These are phyloP conservation scores for Xylaria grammica DNA, from an alignment of 495 filamentous ascomycete genomes.

Conservation along the genomic window DNA sequence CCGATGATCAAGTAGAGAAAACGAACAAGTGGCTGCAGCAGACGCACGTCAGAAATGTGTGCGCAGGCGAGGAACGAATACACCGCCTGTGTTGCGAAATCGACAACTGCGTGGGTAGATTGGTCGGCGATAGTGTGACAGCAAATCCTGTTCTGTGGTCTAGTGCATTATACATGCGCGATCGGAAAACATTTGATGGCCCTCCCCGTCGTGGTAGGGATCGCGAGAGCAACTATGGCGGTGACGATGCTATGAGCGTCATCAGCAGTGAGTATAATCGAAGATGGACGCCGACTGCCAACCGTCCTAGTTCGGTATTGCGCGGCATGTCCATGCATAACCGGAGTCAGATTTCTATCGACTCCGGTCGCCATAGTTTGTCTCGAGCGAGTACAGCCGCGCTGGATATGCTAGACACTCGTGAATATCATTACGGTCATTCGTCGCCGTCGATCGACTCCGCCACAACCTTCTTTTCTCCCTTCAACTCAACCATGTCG, in stretches of 20 bases:
- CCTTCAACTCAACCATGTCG: conserved; percentile 69
- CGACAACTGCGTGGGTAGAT: conserved; percentile 81
- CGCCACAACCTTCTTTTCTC: conserved; percentile 86
- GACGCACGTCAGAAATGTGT: conserved; percentile 89
- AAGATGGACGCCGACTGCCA: conserved; percentile 39
- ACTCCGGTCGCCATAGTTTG: conserved; percentile 67
- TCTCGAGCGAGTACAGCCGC: conserved; percentile 60
- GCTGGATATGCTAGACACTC: conserved; percentile 70
- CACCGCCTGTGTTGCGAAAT: conserved; percentile 94
- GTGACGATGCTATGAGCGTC: conserved; percentile 59
- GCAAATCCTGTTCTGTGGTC: conserved; percentile 93
- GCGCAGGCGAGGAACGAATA: conserved; percentile 92
- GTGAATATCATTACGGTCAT: conserved; percentile 69
- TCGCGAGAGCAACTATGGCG: conserved; percentile 52
- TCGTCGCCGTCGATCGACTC: conserved; percentile 79
- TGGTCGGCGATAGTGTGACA: conserved; percentile 84
- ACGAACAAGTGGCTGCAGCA: conserved; percentile 84
- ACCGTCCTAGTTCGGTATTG: conserved; percentile 46
- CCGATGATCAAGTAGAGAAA: conserved; percentile 92
- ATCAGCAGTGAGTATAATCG: conserved; percentile 58
- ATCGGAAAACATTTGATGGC: conserved; percentile 77
- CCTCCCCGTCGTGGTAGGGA: conserved; percentile 44
- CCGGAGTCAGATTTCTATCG: conserved; percentile 67
- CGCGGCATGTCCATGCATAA: conserved; percentile 61
- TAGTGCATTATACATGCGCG: conserved; percentile 82